Percentiles rank a stretch among this genome's conserved stretches.
Evolutionary conservation across 805 yeast genomes (phyloP).

Genomic region (Candida sithepensis): DNA sequence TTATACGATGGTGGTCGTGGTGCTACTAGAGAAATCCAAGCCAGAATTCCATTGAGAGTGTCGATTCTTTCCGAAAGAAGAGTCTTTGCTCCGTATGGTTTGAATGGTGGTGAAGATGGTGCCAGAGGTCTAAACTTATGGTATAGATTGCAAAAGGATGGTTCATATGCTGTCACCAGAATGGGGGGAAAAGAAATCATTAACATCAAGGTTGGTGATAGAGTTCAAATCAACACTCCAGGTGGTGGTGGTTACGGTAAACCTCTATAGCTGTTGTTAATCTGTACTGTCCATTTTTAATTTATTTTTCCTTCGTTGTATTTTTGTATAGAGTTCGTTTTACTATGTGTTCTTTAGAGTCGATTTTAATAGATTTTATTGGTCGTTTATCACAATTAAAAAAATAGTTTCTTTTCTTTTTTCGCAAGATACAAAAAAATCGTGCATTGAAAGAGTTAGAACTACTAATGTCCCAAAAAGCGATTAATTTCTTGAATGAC

Average conservation of each 20-base stretch:
- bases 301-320: background rate
- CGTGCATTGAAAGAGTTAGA: no score
- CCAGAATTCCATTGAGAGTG: conserved; percentile 31
- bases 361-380: no score
- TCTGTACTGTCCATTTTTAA: background rate
- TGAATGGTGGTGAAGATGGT: conserved; percentile 42
- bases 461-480: conserved; percentile 3
- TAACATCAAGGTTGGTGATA: conserved; percentile 28
- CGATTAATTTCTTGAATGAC: conserved; percentile 8
- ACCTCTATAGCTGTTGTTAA: background rate
- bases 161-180: conserved; percentile 21
- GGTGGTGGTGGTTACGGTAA: conserved; percentile 38
- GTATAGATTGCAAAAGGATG: conserved; percentile 20
- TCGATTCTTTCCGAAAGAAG: conserved; percentile 43
- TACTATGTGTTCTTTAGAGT: no score
- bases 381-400: no score
- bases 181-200: conserved; percentile 29
- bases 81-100: conserved; percentile 42
- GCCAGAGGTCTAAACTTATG: conserved; percentile 34
- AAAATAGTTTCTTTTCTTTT: no score
- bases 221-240: conserved; percentile 30
- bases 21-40: conserved; percentile 42
- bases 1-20: conserved; percentile 47
- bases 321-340: background rate
- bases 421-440: no score